Base-by-base conservation (phyloP, 257 asterid species). In the Lycium barbarum region DNA sequence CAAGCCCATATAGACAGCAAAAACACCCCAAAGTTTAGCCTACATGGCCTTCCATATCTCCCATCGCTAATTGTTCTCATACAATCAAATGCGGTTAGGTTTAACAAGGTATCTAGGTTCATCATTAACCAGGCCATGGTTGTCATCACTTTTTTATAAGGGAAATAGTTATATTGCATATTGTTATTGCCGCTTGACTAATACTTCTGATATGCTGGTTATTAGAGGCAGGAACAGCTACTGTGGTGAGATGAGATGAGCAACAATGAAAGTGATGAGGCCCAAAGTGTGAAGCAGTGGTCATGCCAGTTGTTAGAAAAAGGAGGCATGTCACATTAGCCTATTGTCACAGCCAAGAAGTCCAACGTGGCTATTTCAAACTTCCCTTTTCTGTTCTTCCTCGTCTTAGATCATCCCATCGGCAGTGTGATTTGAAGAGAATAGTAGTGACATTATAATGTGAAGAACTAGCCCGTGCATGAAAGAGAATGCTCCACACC, bases 31-130 rank as follows among this genome's bases (percentile, higher is more conserved):
- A 33, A 66, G 12, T 15, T 40, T 68, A 36, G 76, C 51, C 51
- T 68, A 36, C 51, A 55, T 55, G 76, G 76, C 51, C 76, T 68
- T 36, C 76, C 76, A 68, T 36, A 68, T 66, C 76, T 68, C 51
- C 51, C 26, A 68, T 68, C 3, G 26, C 51, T 20, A 68, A 68
- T 36, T 36, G 51, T 68, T 36, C 13, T 1, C 76, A 68, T 68
- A n/a, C 51, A 68, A 68, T 68, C 14, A 68, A 14, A 68, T 10
- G 7, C 13, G 61, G 61, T 55, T 55, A 3, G 61, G n/a, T 55
- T 55, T 55, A 55, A 55, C 61, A 68, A 67, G 47, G 76, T 68
- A 36, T 36, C 70, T 15, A 36, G 51, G 36, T 68, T 36, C 11
- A 68, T 36, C 51, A 36, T 40, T 1, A 36, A 68, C 51, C 76